Percentiles rank a stretch among this genome's conserved stretches.
phyloP scores from a whole-genome alignment of 1,139 yeast genomes.

The Waltiozyma solani region DNA sequence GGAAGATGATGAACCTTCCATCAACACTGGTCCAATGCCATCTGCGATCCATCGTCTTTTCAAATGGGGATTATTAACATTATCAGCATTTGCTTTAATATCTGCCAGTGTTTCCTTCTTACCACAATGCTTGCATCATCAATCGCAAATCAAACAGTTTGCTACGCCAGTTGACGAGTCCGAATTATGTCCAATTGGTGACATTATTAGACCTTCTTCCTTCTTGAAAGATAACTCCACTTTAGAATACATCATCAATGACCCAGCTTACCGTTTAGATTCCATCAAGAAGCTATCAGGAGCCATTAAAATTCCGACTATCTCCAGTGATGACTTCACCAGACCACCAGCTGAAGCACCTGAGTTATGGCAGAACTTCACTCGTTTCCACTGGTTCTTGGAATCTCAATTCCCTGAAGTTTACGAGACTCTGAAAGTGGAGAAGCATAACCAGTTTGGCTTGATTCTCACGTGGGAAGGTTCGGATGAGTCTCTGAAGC shows the following conservation, averaged over 20 bases:
- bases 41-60: too few relatives aligned
- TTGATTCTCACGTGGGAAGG: slow-evolving; percentile 65
- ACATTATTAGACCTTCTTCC: slow-evolving; percentile 8
- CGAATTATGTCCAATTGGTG: slow-evolving; percentile 13
- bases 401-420: slow-evolving; percentile 51
- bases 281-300: slow-evolving; percentile 34
- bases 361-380: slow-evolving; percentile 29
- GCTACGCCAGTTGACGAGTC: too few relatives aligned
- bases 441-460: slow-evolving; percentile 55
- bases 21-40: too few relatives aligned
- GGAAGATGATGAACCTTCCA: too few relatives aligned
- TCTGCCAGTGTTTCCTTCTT: too few relatives aligned
- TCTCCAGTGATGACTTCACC: slow-evolving; percentile 32
- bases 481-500: slow-evolving; percentile 40
- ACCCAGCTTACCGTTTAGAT: slow-evolving; percentile 23
- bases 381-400: slow-evolving; percentile 46
- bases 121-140: too few relatives aligned
- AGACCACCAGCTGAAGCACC: background rate
- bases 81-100: background rate
- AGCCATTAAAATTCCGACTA: slow-evolving; percentile 52
- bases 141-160: too few relatives aligned
- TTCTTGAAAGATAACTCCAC: slow-evolving; percentile 12
- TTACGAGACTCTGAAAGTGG: slow-evolving; percentile 37
- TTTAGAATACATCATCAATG: slow-evolving; percentile 9
- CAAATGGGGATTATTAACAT: background rate